Percentiles rank a stretch among this genome's conserved stretches.
phyloP scores from a whole-genome alignment of 139 green algal species.

The Chlamydomonas eustigma region DNA sequence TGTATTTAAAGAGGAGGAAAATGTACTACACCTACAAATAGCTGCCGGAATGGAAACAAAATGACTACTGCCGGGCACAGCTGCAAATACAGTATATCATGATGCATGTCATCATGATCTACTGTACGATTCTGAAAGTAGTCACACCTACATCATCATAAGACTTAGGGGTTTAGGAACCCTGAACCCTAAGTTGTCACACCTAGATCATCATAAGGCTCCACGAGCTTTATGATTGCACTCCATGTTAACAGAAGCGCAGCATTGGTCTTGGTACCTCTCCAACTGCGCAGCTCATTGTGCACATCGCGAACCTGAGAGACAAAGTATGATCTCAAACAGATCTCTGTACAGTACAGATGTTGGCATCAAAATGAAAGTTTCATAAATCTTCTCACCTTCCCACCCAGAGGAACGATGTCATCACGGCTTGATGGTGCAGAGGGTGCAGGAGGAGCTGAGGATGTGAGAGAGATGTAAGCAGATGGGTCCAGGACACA shows the following conservation, averaged over 20 bases:
- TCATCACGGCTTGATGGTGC: constrained; percentile 1
- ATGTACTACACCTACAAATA: background rate
- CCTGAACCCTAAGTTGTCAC: no score
- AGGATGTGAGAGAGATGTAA: constrained; percentile 12
- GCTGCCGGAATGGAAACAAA: background rate
- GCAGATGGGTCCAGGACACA: constrained; percentile 42
- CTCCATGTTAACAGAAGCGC: constrained; percentile 33
- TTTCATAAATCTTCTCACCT: constrained; percentile 5
- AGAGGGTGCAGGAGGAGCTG: background rate
- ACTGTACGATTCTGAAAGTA: no score
- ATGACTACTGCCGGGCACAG: no score
- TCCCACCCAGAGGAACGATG: constrained; percentile 32
- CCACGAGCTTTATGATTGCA: constrained; percentile 12
- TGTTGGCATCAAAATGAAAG: no score
- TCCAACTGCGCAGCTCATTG: constrained; percentile 28
- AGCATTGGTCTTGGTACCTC: constrained; percentile 9
- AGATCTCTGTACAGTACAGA: no score
- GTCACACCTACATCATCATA: no score
- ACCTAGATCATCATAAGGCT: constrained; percentile 9
- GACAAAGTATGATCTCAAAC: background rate
- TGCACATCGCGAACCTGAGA: constrained; percentile 22
- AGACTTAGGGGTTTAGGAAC: no score
- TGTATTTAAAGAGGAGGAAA: background rate
- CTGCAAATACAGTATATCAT: no score
- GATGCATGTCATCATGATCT: no score